phyloP scores from a whole-genome alignment of 495 filamentous ascomycete species.

The Stereocaulon alpinum region DNA sequence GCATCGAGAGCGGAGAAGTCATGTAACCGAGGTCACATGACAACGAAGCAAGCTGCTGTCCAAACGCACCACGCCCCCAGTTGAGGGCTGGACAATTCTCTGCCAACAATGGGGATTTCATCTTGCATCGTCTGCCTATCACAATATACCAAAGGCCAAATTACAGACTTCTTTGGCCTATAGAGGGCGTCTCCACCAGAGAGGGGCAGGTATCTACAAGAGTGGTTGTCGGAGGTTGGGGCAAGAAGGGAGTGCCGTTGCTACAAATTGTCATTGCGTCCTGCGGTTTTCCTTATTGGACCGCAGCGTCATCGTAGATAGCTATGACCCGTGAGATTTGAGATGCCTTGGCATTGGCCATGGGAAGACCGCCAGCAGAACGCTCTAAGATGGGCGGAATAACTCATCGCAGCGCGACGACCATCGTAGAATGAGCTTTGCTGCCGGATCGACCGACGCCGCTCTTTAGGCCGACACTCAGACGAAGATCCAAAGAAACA shows the following conservation, averaged over 20 bases:
- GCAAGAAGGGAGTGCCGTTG: background rate
- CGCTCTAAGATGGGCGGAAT: constrained; percentile 3
- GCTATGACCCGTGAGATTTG: constrained; percentile 12
- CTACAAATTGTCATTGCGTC: constrained; percentile 2
- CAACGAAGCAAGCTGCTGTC: too few species aligned
- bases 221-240: background rate
- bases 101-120: too few species aligned
- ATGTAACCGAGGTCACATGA: too few species aligned
- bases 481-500: background rate
- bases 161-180: too few species aligned
- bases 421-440: constrained; percentile 7
- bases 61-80: too few species aligned
- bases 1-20: too few species aligned
- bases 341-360: constrained; percentile 9
- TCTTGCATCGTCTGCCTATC: background rate
- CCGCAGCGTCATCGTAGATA: constrained; percentile 13
- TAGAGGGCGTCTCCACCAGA: background rate
- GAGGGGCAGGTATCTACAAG: background rate
- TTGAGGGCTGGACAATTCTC: too few species aligned
- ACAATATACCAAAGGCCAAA: background rate
- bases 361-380: constrained; percentile 3
- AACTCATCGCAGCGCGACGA: constrained; percentile 1
- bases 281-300: background rate
- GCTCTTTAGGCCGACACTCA: background rate
- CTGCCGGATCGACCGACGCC: background rate